Percentiles rank a stretch among this genome's conserved stretches.
Conservation (phyloP, 441 rosid species). For the Eutrema salsugineum region DNA sequence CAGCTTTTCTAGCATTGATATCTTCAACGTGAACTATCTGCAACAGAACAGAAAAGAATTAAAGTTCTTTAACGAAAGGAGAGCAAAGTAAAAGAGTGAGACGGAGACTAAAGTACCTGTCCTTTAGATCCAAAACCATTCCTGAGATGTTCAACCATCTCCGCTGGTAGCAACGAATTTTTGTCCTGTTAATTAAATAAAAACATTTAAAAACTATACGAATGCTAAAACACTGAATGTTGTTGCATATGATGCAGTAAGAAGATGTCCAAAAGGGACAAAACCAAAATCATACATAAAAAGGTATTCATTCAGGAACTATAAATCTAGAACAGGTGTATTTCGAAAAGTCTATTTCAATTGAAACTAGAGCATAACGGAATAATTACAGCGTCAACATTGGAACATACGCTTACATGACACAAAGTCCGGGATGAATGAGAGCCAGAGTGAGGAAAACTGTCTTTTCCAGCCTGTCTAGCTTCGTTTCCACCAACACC, state of each 20-base stretch:
- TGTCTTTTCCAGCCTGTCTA: constrained; percentile 32
- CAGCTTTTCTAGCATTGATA: constrained; percentile 61
- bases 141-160: constrained; percentile 86
- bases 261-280: not conserved
- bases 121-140: constrained; percentile 71
- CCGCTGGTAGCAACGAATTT: constrained; percentile 55
- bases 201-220: not conserved
- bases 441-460: constrained; percentile 37
- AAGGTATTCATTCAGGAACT: not conserved
- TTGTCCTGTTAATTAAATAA: constrained; percentile 50
- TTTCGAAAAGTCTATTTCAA: not conserved
- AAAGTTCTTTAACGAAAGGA: not conserved
- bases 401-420: constrained; percentile 43
- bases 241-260: not conserved
- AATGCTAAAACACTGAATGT: not conserved
- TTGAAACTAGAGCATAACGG: not conserved
- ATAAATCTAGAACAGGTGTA: not conserved
- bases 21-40: constrained; percentile 86
- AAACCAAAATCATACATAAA: not conserved
- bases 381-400: constrained; percentile 10
- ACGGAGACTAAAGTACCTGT: constrained; percentile 51
- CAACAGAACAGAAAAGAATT: constrained; percentile 26
- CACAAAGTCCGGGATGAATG: constrained; percentile 43
- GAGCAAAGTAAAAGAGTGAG: not conserved
- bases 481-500: constrained; percentile 30